These are phyloP conservation scores for Macadamia tetraphylla DNA, from an alignment of 164 flowering plant genomes.

Conservation along the genomic window DNA sequence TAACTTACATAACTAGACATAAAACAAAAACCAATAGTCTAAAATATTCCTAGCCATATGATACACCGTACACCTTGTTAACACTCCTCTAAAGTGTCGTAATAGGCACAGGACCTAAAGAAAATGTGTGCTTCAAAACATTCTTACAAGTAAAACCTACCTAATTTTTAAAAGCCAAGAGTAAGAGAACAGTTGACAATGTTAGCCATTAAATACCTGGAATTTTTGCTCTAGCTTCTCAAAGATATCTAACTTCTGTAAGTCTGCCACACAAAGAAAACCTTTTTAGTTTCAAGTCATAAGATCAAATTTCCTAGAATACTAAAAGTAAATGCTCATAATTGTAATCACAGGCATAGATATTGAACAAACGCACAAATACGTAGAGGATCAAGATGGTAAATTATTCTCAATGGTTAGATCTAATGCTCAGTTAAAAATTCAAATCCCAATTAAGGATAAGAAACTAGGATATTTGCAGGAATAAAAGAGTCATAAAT, in stretches of 20 bases:
- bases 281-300: background rate
- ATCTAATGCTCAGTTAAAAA: too few species aligned
- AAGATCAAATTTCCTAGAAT: background rate
- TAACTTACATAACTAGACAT: too few species aligned
- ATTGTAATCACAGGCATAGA: background rate
- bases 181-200: background rate
- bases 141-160: background rate
- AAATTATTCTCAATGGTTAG: background rate
- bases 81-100: too few species aligned
- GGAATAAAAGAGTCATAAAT: too few species aligned
- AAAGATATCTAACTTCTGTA: constrained; percentile 34
- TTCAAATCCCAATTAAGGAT: too few species aligned
- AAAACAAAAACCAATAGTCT: too few species aligned
- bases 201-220: constrained; percentile 23
- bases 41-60: too few species aligned
- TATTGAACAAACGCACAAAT: background rate
- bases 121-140: too few species aligned
- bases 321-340: background rate
- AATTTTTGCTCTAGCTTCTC: constrained; percentile 43
- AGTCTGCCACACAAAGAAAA: constrained; percentile 21
- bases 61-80: too few species aligned
- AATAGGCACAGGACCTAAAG: background rate
- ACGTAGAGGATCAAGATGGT: background rate
- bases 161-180: constrained; percentile 1
- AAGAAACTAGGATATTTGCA: too few species aligned